phyloP scores from a whole-genome alignment of 2,329 filamentous ascomycete species.

The Aspergillus fructus region DNA sequence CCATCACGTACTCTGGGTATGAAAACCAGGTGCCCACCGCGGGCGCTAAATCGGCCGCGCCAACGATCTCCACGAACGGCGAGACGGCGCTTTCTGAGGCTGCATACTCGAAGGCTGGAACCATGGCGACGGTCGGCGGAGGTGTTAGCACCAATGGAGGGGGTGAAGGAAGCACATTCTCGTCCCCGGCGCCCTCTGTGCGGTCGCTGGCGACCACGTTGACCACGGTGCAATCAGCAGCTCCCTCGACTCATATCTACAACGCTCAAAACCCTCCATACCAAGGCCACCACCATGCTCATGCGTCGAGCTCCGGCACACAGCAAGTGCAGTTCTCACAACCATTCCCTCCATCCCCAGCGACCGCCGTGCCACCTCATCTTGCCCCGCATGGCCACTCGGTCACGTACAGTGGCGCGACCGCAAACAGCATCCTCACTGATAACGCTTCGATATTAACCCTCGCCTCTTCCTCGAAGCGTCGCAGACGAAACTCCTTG shows the following conservation, averaged over 20 bases:
- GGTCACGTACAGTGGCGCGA: slow-evolving; percentile 60
- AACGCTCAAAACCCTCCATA: slow-evolving; percentile 30
- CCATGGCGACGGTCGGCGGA: slow-evolving; percentile 62
- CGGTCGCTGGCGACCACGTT: slow-evolving; percentile 65
- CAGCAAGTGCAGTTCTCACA: slow-evolving; percentile 57
- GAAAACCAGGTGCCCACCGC: slow-evolving; percentile 59
- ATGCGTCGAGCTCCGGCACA: slow-evolving; percentile 35
- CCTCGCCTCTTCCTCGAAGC: slow-evolving; percentile 64
- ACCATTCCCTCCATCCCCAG: slow-evolving; percentile 59
- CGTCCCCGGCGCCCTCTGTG: slow-evolving; percentile 64
- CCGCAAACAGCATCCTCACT: slow-evolving; percentile 62
- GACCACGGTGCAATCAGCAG: slow-evolving; percentile 64
- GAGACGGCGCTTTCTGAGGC: slow-evolving; percentile 73
- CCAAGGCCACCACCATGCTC: slow-evolving; percentile 32
- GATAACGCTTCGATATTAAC: slow-evolving; percentile 67
- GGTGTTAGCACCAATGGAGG: slow-evolving; percentile 65
- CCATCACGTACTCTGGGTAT: slow-evolving; percentile 61
- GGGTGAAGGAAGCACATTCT: slow-evolving; percentile 67
- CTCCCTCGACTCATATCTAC: slow-evolving; percentile 51
- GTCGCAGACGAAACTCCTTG: slow-evolving; percentile 61
- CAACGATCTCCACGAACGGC: slow-evolving; percentile 79
- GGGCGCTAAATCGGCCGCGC: slow-evolving; percentile 71
- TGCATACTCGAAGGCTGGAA: slow-evolving; percentile 78
- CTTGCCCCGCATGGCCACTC: slow-evolving; percentile 52
- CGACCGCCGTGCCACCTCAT: slow-evolving; percentile 62